These are phyloP conservation scores for Lepiota brunneoincarnata DNA, from an alignment of 768 basidiomycete species.

Conservation along the genomic window DNA sequence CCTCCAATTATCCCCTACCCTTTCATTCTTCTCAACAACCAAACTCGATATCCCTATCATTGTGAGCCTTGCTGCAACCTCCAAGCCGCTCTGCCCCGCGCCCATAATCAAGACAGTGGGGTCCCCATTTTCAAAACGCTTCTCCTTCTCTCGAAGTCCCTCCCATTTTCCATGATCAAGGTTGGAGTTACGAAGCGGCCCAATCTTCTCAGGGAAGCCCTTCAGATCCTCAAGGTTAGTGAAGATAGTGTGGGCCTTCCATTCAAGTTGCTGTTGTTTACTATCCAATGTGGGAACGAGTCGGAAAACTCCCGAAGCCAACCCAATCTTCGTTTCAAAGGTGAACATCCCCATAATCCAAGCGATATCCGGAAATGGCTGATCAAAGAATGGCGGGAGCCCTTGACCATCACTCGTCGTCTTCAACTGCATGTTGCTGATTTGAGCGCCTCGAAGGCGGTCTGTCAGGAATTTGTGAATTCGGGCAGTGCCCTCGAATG, in stretches of 20 bases:
- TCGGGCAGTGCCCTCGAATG: conserved; percentile 34
- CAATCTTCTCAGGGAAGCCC: conserved; percentile 39
- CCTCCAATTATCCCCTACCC: conserved; percentile 63
- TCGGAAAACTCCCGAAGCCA: conserved; percentile 41
- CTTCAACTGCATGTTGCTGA: conserved; percentile 25
- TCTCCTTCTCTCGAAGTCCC: conserved; percentile 33
- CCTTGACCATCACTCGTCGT: conserved; percentile 18
- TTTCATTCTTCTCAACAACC: conserved; percentile 53
- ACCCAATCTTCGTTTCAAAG: conserved; percentile 43
- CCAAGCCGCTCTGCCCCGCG: conserved; percentile 61
- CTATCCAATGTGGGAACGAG: conserved; percentile 36
- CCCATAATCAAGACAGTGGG: conserved; percentile 59
- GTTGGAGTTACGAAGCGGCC: conserved; percentile 32
- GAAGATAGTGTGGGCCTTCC: conserved; percentile 52
- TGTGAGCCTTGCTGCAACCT: conserved; percentile 59
- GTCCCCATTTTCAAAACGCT: conserved; percentile 40
- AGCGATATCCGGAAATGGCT: conserved; percentile 36
- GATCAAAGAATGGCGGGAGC: conserved; percentile 24
- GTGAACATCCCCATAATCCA: conserved; percentile 49
- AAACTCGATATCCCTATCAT: conserved; percentile 49
- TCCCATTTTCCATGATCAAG: conserved; percentile 53
- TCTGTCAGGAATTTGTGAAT: conserved; percentile 39
- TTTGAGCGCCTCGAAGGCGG: conserved; percentile 27
- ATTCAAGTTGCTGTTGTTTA: conserved; percentile 21
- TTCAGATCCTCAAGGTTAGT: conserved; percentile 50